A percentile compares a stretch with the other conserved stretches of the same genome.
Evolutionary conservation across 305 asterid species (phyloP).

Genomic region (Withania somnifera): DNA sequence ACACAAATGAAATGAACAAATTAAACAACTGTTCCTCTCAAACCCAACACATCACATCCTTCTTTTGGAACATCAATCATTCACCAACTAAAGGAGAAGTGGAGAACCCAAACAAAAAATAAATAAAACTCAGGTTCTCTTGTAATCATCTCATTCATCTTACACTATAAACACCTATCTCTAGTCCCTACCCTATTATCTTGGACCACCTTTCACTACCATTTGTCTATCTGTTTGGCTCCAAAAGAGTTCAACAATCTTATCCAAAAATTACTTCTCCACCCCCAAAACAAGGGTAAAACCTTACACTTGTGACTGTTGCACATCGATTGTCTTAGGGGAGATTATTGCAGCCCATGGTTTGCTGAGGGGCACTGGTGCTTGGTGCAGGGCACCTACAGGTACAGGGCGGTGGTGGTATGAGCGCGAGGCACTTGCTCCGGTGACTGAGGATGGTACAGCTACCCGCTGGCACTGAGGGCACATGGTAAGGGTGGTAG

Average conservation of each 20-base stretch:
- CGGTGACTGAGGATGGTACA: conserved; percentile 25
- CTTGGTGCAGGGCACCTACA: background rate
- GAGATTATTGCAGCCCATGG: conserved; percentile 43
- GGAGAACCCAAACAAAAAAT: background rate
- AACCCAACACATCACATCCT: conserved; percentile 15
- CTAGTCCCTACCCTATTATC: background rate
- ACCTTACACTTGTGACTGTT: background rate
- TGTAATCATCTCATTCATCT: conserved; percentile 9
- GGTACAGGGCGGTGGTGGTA: background rate
- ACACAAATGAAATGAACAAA: background rate
- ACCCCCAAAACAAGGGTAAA: background rate
- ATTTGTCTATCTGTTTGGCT: background rate
- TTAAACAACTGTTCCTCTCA: conserved; percentile 14
- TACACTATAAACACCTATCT: conserved; percentile 11
- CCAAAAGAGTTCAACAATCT: background rate
- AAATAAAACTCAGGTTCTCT: conserved; percentile 4
- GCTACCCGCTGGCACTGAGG: conserved; percentile 91
- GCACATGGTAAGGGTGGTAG: conserved; percentile 95
- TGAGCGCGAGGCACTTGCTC: background rate
- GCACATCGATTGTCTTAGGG: conserved; percentile 14
- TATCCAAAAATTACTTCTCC: background rate
- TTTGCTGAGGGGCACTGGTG: conserved; percentile 11
- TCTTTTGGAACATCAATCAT: conserved; percentile 8
- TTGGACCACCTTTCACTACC: conserved; percentile 11
- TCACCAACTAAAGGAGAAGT: conserved; percentile 7